These are phyloP conservation scores for Boletus pseudo-olivaceus DNA, from an alignment of 768 basidiomycete genomes.

Conservation along the genomic window DNA sequence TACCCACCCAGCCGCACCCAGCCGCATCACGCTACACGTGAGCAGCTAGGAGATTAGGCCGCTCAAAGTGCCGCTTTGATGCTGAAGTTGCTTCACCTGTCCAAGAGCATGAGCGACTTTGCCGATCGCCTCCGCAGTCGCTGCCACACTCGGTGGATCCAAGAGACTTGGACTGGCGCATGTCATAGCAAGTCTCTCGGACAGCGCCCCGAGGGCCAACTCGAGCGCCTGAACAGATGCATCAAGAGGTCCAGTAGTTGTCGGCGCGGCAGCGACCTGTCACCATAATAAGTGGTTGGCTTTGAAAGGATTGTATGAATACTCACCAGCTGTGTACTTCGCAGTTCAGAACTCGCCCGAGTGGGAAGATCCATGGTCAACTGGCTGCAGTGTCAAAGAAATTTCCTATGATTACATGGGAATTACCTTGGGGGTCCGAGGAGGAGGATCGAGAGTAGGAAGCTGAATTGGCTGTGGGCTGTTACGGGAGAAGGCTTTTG, in stretches of 20 bases:
- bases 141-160: conserved; percentile 50
- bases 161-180: conserved; percentile 35
- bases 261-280: conserved; percentile 19
- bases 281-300: conserved; percentile 1
- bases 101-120: conserved; percentile 62
- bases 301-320: not conserved
- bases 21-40: conserved; percentile 11
- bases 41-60: conserved; percentile 15
- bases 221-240: conserved; percentile 49
- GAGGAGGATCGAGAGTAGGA: conserved; percentile 32
- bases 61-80: conserved; percentile 24
- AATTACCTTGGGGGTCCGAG: conserved; percentile 27
- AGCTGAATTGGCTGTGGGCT: conserved; percentile 33
- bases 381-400: conserved; percentile 15
- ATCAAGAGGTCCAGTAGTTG: conserved; percentile 12
- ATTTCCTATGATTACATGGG: not conserved
- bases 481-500: conserved; percentile 11
- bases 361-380: conserved; percentile 19
- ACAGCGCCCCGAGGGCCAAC: conserved; percentile 47
- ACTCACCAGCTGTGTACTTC: conserved; percentile 17
- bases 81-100: conserved; percentile 56
- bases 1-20: not conserved
- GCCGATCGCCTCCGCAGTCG: conserved; percentile 64
- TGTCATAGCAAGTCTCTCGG: conserved; percentile 47
- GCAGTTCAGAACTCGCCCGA: conserved; percentile 13